Evolutionary conservation across 345 rosid species (phyloP).

Genomic region (Acer yangbiense): DNA sequence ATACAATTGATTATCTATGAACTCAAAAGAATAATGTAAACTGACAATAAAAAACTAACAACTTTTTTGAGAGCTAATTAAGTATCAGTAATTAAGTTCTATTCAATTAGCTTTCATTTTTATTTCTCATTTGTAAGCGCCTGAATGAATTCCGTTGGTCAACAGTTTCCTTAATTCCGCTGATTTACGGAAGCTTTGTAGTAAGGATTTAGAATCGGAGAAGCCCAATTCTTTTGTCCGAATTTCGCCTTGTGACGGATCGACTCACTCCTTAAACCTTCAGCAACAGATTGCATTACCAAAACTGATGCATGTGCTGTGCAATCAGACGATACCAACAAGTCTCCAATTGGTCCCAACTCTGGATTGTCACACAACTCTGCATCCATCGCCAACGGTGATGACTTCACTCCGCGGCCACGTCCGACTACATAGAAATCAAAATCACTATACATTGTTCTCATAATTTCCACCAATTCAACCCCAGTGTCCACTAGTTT

Average conservation of each 20-base stretch:
- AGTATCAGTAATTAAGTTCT: no score
- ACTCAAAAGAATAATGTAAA: no score
- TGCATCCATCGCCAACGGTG: constrained; percentile 25
- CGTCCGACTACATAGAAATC: constrained; percentile 45
- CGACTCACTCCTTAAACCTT: not conserved
- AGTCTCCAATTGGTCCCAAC: constrained; percentile 37
- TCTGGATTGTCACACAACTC: constrained; percentile 36
- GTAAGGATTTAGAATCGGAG: constrained; percentile 9
- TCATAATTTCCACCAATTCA: constrained; percentile 20
- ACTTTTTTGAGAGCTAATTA: no score
- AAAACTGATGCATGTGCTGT: constrained; percentile 31
- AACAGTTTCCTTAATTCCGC: no score
- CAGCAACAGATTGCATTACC: constrained; percentile 28
- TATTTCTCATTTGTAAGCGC: no score
- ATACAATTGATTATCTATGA: no score
- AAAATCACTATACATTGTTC: constrained; percentile 1
- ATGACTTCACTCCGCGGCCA: constrained; percentile 18
- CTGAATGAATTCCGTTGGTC: no score
- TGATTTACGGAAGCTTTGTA: not conserved
- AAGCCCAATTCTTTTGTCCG: not conserved
- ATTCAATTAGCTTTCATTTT: no score
- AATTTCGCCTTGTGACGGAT: not conserved
- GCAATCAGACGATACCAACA: constrained; percentile 26
- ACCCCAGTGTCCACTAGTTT: constrained; percentile 15
- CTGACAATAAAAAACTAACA: no score